phyloP scores from a whole-genome alignment of 2,329 filamentous ascomycete species.

The Trichoderma citrinoviride region DNA sequence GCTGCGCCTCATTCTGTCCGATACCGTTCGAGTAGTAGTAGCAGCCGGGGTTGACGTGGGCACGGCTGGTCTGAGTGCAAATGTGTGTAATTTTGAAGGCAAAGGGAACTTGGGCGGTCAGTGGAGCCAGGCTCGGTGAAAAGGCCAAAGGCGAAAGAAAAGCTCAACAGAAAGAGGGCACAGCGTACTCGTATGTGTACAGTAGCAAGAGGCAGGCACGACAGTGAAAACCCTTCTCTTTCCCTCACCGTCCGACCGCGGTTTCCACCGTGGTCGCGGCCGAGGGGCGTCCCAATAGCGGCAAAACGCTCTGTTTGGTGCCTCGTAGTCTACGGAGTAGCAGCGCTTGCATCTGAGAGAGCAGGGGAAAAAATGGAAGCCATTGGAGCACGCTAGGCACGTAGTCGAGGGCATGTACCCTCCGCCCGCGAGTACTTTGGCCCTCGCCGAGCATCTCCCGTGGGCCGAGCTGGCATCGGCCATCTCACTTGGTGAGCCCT shows the following conservation, averaged over 20 bases:
- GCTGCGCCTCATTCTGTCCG: conserved; percentile 31
- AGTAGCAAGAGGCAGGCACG: not conserved
- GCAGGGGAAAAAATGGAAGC: not conserved
- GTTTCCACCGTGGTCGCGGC: conserved; percentile 19
- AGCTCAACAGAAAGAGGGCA: not conserved
- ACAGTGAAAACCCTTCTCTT: conserved; percentile 6
- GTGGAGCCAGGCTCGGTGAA: conserved; percentile 1
- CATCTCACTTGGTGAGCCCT: not conserved
- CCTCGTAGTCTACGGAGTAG: conserved; percentile 3
- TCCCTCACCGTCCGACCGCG: conserved; percentile 10
- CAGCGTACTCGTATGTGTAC: not conserved
- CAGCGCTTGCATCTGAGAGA: conserved; percentile 14
- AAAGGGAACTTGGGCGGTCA: not conserved
- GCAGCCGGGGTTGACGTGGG: not conserved
- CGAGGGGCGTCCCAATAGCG: conserved; percentile 1
- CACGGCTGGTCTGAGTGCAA: not conserved
- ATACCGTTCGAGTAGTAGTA: conserved; percentile 18
- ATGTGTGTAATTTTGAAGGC: not conserved
- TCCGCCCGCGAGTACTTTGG: not conserved
- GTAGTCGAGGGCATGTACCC: conserved; percentile 6
- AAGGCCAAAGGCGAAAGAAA: not conserved
- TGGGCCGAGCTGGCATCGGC: conserved; percentile 15
- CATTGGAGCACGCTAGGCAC: not conserved
- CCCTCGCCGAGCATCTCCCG: conserved; percentile 16
- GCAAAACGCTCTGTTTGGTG: not conserved